Evolutionary conservation across 108 stramenopile species (phyloP), one percentile per base, ranked within the genome.

Genomic region (Skeletonema costatum): DNA sequence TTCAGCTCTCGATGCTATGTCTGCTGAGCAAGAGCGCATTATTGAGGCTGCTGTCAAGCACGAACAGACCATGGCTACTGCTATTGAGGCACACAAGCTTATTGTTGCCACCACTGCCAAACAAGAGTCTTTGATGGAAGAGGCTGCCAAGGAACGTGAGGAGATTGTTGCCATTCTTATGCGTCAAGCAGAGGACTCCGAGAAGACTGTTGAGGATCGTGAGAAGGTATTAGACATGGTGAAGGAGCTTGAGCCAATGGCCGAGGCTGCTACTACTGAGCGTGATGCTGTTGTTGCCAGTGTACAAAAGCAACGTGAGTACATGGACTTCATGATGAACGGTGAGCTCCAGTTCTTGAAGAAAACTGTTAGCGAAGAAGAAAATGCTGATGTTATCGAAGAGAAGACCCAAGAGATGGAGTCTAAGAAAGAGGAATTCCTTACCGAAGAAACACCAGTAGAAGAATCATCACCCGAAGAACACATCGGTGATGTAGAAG

Each of bases 21-120:
- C 85, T 4, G 48, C 70, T 2, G 86, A 95, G 64, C 92, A 93
- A 70, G 83, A 87, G 30, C 71, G 80, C 11, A 93, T 93, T 46
- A 74, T 93, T 31, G 74, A 78, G 32, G 81, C 87, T 10, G 82
- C 88, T 13, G 79, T 77, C 10, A 59, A 53, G 10, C 87, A 94
- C 58, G 90, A 92, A 59, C 51, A 66, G 30, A 82, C 77, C 60
- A 89, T 92, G 78, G 71, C 70, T 29, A 39, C 58, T 13, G 84
- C 82, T 11, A 39, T 78, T 62, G 72, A 84, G 48, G 68, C 75
- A 3, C 89, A 93, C 63, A 84, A 75, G 2, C 41, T 72, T 29
- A 87, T 91, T 62, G 76, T 90, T 31, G 58, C 71, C 7, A 79
- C 89, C 36, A 87, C 89, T 16, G 46, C 77, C 10, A 60, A 78